Conservation (phyloP, 2,329 filamentous ascomycete genomes). For the Cladophialophora bantiana region DNA sequence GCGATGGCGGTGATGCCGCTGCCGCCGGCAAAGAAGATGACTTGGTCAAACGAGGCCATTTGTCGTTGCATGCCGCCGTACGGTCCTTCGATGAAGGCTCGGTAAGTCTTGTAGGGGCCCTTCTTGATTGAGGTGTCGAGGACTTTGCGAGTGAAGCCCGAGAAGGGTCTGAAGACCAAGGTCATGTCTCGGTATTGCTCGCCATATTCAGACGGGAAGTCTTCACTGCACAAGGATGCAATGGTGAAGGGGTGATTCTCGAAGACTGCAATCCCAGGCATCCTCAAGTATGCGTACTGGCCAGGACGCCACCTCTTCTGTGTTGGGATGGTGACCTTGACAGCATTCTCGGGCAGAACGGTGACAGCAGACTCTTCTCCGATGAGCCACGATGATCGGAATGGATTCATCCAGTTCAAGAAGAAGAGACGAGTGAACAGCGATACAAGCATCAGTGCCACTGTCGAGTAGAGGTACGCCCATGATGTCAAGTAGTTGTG, state of each 20-base stretch:
- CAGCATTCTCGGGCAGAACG: conserved; percentile 88
- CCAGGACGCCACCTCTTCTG: conserved; percentile 92
- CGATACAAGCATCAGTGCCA: conserved; percentile 78
- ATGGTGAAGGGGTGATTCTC: conserved; percentile 98
- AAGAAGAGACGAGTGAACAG: conserved; percentile 79
- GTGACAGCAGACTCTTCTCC: conserved; percentile 92
- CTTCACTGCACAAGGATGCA: conserved; percentile 87
- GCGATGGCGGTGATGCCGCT: conserved; percentile 94
- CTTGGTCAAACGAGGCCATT: conserved; percentile 89
- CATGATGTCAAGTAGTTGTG: conserved; percentile 91
- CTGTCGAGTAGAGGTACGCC: conserved; percentile 83
- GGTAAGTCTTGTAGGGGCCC: conserved; percentile 88
- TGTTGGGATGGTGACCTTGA: conserved; percentile 93
- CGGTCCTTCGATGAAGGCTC: conserved; percentile 90
- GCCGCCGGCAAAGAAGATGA: conserved; percentile 90
- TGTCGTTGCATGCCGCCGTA: conserved; percentile 94
- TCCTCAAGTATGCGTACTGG: conserved; percentile 92
- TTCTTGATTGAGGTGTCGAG: conserved; percentile 83
- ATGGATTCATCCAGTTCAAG: conserved; percentile 86
- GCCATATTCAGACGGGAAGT: conserved; percentile 91
- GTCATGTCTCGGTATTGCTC: conserved; percentile 87
- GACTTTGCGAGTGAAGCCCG: conserved; percentile 86
- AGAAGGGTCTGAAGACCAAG: conserved; percentile 88
- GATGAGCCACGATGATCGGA: conserved; percentile 79
- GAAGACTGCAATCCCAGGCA: conserved; percentile 88